phyloP scores from a whole-genome alignment of 768 basidiomycete genomes.

The Neoboletus subvelutipes region DNA sequence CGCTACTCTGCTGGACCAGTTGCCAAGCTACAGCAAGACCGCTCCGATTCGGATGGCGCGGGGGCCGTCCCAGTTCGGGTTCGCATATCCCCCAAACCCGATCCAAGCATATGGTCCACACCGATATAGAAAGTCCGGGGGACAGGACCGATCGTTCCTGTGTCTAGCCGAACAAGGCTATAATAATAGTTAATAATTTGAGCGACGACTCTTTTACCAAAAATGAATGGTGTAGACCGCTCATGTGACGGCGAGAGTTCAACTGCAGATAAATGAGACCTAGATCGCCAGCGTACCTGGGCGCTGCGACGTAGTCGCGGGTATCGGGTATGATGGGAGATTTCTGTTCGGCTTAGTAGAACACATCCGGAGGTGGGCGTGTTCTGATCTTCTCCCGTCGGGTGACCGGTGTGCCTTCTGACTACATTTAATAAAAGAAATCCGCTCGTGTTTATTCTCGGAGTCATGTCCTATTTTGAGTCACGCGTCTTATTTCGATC shows the following conservation, averaged over 20 bases:
- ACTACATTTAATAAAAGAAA: not conserved
- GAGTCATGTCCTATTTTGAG: not conserved
- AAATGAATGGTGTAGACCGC: not conserved
- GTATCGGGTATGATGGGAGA: not conserved
- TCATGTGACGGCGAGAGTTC: not conserved
- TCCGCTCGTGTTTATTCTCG: not conserved
- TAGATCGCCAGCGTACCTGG: not conserved
- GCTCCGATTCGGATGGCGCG: too few species aligned
- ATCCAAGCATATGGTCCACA: not conserved
- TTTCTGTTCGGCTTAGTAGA: not conserved
- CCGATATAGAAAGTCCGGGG: not conserved
- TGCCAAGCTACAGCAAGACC: too few species aligned
- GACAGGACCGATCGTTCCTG: not conserved
- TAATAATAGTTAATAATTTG: not conserved
- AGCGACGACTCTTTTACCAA: not conserved
- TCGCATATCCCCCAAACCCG: not conserved
- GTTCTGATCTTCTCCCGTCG: constrained; percentile 5
- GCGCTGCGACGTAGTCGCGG: not conserved
- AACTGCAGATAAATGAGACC: not conserved
- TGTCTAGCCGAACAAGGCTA: not conserved
- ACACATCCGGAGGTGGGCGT: not conserved
- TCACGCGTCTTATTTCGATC: not conserved
- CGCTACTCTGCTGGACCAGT: not conserved
- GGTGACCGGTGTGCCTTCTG: not conserved
- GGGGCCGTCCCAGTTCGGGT: too few species aligned